Base-by-base conservation (phyloP, 257 asterid genomes). In the Petunia axillaris region DNA sequence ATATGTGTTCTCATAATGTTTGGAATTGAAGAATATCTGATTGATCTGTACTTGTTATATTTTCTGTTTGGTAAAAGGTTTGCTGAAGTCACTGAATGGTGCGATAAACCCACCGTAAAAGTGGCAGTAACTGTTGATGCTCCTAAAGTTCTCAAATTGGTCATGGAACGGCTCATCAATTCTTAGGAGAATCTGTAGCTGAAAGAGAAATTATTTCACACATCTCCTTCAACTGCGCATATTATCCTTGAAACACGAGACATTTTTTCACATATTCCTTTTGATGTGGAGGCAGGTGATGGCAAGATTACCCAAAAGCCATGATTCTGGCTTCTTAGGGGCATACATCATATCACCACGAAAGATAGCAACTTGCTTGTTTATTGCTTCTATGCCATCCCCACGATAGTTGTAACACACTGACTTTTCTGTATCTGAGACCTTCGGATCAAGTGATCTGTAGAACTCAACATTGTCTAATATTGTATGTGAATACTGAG, bases 51-150 rank as follows among this genome's bases (percentile, higher is more conserved):
- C 43, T 63, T 64, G 3, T 16, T 48, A 57, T 48, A 3, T 37
- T 35, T 8, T 41, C 48, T 82, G 59, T 37, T n/a, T 63, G 65
- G 37, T 81, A 80, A 55, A 25, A 92, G 98, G 90, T 92, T 96
- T 70, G 95, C 7, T 48, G 97, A 92, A 90, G 90, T 91, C 37
- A 91, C 93, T 40, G 97, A 91, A 80, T 96, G 98, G 98, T 66
- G 91, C 1, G 92, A 89, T 84, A 91, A 88, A 88, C 98, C 98
- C 35, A 63, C 95, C 2, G 97, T 96, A 39, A 94, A 96, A 84
- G 97, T 96, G 80, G 99, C 99, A 0, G 98, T 96, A 43, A 94
- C 99, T 6, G 96, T 94, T 63, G 96, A 96, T 87, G 98, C 97
- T 71, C 96, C 94, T 43, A 84, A 87, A 5, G 89, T 91, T 81